phyloP scores from a whole-genome alignment of 129 eudicot species.

The Chrysanthemum lavandulifolium region DNA sequence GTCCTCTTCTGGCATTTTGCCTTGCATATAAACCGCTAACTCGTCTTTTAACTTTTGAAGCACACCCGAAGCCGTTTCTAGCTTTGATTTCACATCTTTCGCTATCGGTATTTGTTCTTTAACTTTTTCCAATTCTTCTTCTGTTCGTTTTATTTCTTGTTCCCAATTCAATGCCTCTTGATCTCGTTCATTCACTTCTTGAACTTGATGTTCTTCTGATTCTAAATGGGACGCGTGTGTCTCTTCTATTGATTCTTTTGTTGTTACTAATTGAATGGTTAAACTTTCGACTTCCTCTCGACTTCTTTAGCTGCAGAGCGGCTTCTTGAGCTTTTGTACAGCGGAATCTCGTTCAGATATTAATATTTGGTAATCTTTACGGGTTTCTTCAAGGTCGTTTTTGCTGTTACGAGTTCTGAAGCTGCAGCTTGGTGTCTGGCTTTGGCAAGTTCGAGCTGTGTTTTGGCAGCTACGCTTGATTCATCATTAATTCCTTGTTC shows the following conservation, averaged over 20 bases:
- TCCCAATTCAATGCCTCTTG: conserved; percentile 62
- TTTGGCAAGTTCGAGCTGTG: conserved; percentile 84
- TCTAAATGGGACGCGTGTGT: conserved; percentile 86
- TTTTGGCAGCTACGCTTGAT: conserved; percentile 76
- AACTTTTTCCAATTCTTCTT: conserved; percentile 63
- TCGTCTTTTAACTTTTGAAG: conserved; percentile 62
- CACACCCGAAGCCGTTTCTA: conserved; percentile 59
- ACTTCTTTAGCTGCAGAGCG: conserved; percentile 57
- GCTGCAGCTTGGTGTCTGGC: conserved; percentile 64
- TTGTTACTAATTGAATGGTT: conserved; percentile 76
- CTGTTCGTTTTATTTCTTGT: conserved; percentile 56
- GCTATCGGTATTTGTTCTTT: conserved; percentile 44
- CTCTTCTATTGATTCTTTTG: conserved; percentile 75
- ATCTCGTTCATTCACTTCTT: conserved; percentile 57
- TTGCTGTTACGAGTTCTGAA: conserved; percentile 52
- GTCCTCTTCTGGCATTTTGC: conserved; percentile 39
- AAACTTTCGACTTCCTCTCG: conserved; percentile 76
- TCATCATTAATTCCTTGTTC: conserved; percentile 86
- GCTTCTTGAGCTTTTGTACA: conserved; percentile 59
- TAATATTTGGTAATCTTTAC: conserved; percentile 45
- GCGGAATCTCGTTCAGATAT: conserved; percentile 59
- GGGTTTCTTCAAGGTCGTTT: conserved; percentile 54
- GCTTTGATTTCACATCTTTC: conserved; percentile 58
- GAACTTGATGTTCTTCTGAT: conserved; percentile 78
- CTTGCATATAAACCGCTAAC: conserved; percentile 81